Percentiles rank a stretch among this genome's conserved stretches.
phyloP scores from a whole-genome alignment of 2,329 filamentous ascomycete species.

The Magnaporthales sp. region DNA sequence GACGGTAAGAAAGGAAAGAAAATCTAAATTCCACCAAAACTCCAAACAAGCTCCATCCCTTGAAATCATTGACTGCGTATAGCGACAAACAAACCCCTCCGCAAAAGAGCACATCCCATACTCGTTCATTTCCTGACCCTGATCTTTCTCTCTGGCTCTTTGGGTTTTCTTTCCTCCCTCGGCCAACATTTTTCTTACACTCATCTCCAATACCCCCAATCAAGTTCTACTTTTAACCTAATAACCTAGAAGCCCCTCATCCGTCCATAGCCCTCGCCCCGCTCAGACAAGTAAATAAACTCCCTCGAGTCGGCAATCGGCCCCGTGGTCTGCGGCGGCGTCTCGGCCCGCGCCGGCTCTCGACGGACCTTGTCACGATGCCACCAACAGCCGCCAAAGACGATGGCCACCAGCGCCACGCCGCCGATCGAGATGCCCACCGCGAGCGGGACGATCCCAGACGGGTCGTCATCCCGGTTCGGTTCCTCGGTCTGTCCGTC shows the following conservation, averaged over 20 bases:
- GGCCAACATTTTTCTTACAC: not conserved
- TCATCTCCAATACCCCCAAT: too few species aligned
- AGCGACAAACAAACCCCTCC: not conserved
- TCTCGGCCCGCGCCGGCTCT: constrained; percentile 1
- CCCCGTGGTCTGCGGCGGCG: not conserved
- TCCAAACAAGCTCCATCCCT: not conserved
- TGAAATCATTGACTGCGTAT: not conserved
- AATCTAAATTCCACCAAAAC: not conserved
- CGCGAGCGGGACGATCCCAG: constrained; percentile 1
- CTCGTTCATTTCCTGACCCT: not conserved
- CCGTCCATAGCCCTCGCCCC: not conserved
- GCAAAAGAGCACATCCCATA: not conserved
- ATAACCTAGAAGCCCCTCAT: not conserved
- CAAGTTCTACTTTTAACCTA: not conserved
- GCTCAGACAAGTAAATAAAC: not conserved
- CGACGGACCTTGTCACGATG: not conserved
- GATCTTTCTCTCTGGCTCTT: not conserved
- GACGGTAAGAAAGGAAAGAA: too few species aligned
- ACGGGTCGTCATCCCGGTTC: not conserved
- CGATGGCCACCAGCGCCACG: not conserved
- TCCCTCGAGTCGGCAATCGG: not conserved
- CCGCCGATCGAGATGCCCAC: constrained; percentile 2
- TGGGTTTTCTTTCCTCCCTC: not conserved
- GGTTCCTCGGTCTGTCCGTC: not conserved
- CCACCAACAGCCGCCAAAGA: not conserved